phyloP scores from a whole-genome alignment of 208 protist genomes.

The Angomonas deanei region DNA sequence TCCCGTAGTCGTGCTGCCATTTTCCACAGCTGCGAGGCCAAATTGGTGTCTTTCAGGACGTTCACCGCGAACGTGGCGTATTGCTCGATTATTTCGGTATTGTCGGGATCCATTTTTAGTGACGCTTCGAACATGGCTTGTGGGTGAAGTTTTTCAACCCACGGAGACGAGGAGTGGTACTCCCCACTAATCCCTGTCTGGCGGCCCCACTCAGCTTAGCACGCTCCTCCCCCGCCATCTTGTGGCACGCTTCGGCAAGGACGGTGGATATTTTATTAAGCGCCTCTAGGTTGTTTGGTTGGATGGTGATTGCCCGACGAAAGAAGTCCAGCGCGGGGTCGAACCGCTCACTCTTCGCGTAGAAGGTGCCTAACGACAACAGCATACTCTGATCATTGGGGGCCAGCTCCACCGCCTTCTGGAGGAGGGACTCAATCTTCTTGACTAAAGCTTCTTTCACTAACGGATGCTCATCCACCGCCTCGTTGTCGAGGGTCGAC shows the following conservation, averaged over 20 bases:
- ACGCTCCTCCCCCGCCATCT: neutral
- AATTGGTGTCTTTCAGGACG: neutral
- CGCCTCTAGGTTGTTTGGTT: neutral
- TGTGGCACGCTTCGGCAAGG: neutral
- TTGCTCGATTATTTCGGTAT: neutral
- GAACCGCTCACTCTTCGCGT: neutral
- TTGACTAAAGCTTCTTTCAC: neutral
- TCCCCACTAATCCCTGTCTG: neutral
- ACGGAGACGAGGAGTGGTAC: neutral
- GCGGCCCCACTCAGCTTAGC: neutral
- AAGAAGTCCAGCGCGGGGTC: neutral
- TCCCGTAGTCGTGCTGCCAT: neutral
- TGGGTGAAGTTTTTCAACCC: neutral
- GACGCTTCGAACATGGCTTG: neutral
- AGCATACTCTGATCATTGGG: neutral
- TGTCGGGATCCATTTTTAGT: neutral
- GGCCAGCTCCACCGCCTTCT: slow-evolving; percentile 4
- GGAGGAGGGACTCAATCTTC: neutral
- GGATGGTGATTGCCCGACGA: neutral
- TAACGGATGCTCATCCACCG: neutral
- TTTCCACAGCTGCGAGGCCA: neutral
- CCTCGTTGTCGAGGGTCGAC: neutral
- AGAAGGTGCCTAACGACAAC: slow-evolving; percentile 1
- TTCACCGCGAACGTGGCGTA: slow-evolving; percentile 1
- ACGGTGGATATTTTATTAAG: neutral